These are phyloP conservation scores for Microdochium nivale DNA, from an alignment of 2,329 filamentous ascomycete genomes.

Conservation along the genomic window DNA sequence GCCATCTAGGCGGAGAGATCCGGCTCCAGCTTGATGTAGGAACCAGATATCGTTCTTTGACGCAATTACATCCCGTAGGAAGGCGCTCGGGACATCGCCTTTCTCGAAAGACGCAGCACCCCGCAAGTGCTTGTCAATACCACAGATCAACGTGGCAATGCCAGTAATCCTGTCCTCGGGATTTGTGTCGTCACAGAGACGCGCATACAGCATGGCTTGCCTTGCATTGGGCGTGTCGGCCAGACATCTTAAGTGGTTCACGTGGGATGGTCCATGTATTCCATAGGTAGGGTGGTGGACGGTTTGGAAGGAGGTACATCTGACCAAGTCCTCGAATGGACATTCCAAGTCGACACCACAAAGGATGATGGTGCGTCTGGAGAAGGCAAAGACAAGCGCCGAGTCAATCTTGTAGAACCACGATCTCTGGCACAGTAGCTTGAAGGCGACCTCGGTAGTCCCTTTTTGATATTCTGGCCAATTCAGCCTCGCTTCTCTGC, in stretches of 20 bases:
- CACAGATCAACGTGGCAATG: background rate
- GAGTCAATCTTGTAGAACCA: background rate
- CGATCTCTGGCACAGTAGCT: background rate
- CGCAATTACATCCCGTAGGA: background rate
- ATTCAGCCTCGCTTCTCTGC: background rate
- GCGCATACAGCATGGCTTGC: background rate
- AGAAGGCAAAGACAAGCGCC: background rate
- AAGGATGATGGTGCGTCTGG: background rate
- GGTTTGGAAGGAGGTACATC: background rate
- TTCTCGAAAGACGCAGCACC: background rate
- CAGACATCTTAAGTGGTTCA: background rate
- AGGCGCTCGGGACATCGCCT: background rate
- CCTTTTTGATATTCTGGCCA: background rate
- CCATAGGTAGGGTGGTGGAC: background rate
- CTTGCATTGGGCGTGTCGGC: background rate
- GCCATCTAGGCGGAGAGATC: background rate
- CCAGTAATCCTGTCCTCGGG: background rate
- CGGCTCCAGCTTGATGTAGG: background rate
- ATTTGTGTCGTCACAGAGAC: background rate
- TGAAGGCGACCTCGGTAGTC: background rate
- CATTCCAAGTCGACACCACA: background rate
- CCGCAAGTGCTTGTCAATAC: background rate
- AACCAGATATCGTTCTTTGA: background rate
- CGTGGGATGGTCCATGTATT: background rate
- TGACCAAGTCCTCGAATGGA: background rate